phyloP scores from a whole-genome alignment of 2,329 filamentous ascomycete genomes.

The Alternaria sp. region DNA sequence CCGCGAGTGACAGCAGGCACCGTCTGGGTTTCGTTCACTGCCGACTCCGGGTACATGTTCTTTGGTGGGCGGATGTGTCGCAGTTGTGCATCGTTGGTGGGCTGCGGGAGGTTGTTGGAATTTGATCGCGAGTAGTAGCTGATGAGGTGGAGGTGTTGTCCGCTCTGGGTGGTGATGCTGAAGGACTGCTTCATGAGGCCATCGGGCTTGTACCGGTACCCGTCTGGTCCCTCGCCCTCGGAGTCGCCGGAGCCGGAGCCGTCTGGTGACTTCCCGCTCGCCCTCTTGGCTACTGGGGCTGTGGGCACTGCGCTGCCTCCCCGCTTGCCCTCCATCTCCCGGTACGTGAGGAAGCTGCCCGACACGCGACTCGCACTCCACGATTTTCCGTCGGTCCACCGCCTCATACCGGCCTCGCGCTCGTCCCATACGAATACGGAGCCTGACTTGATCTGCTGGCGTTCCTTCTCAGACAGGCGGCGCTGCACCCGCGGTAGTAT shows the following conservation, averaged over 20 bases:
- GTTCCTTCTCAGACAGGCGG: constrained; percentile 93
- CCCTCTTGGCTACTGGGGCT: constrained; percentile 44
- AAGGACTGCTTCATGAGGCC: constrained; percentile 99
- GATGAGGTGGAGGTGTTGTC: constrained; percentile 95
- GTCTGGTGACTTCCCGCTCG: constrained; percentile 79
- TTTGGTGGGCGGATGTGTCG: constrained; percentile 86
- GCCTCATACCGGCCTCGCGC: constrained; percentile 94
- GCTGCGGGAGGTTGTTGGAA: constrained; percentile 78
- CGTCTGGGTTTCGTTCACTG: constrained; percentile 82
- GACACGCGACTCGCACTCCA: constrained; percentile 98
- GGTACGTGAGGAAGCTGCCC: constrained; percentile 95
- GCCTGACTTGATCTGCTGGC: constrained; percentile 92
- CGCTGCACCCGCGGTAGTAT: constrained; percentile 90
- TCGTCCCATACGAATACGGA: constrained; percentile 99
- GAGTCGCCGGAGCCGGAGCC: constrained; percentile 83
- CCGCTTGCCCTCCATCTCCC: constrained; percentile 98
- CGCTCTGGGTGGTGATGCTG: constrained; percentile 91
- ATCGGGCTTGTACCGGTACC: constrained; percentile 73
- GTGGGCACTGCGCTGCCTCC: constrained; percentile 73
- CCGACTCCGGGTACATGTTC: constrained; percentile 97
- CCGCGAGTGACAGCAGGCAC: constrained; percentile 82
- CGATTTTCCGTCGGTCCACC: constrained; percentile 98
- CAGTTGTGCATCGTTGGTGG: constrained; percentile 79
- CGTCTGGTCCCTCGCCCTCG: constrained; percentile 69
- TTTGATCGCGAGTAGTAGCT: constrained; percentile 92